Conservation (phyloP, 257 asterid species). For the Ophiorrhiza pumila region DNA sequence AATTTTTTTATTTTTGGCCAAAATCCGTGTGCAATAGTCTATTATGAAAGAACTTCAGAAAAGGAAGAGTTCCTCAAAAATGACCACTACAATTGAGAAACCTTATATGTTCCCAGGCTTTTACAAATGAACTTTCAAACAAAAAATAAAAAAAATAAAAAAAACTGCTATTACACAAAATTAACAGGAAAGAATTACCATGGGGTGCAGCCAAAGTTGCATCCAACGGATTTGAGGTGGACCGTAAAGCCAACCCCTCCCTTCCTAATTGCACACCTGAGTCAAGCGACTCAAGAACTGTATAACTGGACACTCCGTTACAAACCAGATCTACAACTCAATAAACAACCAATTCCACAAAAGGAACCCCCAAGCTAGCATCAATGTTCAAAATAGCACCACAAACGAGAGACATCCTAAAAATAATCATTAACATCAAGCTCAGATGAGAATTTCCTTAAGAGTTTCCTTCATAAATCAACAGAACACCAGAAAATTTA, state of each 20-base stretch:
- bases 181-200: not conserved
- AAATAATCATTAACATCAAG: slow-evolving; percentile 2
- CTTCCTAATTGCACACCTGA: slow-evolving; percentile 2
- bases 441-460: not conserved
- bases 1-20: no score
- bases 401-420: not conserved
- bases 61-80: no score
- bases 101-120: no score
- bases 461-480: not conserved
- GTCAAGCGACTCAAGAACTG: not conserved
- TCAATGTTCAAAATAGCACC: not conserved
- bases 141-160: no score
- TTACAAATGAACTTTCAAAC: no score
- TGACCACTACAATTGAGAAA: no score
- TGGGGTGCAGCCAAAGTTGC: not conserved
- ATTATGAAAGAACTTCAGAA: no score
- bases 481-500: slow-evolving; percentile 10
- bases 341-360: slow-evolving; percentile 9
- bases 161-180: no score
- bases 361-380: slow-evolving; percentile 11
- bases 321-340: slow-evolving; percentile 13
- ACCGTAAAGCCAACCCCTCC: slow-evolving; percentile 10
- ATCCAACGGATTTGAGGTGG: not conserved
- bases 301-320: not conserved
- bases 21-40: no score